Evolutionary conservation across 495 filamentous ascomycete species (phyloP), one percentile per base, ranked within the genome.

Genomic region (Aspergillus panamensis): DNA sequence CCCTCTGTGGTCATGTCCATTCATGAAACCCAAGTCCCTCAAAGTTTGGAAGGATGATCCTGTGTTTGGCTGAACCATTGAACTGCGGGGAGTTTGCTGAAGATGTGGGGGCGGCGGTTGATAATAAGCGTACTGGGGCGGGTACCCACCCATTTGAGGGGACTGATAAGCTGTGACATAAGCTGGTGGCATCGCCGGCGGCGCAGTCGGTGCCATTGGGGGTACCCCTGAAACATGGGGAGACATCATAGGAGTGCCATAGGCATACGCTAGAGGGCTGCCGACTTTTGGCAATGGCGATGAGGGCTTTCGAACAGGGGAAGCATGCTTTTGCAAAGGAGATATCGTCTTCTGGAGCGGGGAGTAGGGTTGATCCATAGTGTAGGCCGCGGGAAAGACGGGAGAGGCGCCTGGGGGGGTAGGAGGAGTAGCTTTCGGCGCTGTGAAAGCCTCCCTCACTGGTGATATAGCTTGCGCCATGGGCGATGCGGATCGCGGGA

Each of bases 191-290:
- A 63, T 53, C 7, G 66, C 67, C 16, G 69, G 62, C 25, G 69
- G 66, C 33, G 63, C 57, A 21, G 52, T 53, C 12, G 62, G 53
- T 33, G 55, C 51, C 58, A 68, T 66, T 33, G 58, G 55, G 37
- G 63, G 62, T 19, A 51, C 10, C 1, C 62, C 39, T 45, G 56
- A 43, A 19, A 54, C 50, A 20, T 68, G 71, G 9, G 74, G 73
- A 29, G 74, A 75, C 68, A 76, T 73, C 59, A 60, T 58, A 7
- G 74, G 74, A 25, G 76, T 71, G 43, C 67, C 69, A 60, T 77
- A 72, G 25, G 66, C 62, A 33, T 67, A 70, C 48, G 73, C 71
- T 25, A 76, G 68, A 37, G 72, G 71, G 37, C 71, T 76, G 67
- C 67, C 74, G 47, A 69, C 60, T 64, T 75, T 76, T 35, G 73